Evolutionary conservation across 1,284 basidiomycete species (phyloP).

Genomic region (Microbotryomycetes sp.): DNA sequence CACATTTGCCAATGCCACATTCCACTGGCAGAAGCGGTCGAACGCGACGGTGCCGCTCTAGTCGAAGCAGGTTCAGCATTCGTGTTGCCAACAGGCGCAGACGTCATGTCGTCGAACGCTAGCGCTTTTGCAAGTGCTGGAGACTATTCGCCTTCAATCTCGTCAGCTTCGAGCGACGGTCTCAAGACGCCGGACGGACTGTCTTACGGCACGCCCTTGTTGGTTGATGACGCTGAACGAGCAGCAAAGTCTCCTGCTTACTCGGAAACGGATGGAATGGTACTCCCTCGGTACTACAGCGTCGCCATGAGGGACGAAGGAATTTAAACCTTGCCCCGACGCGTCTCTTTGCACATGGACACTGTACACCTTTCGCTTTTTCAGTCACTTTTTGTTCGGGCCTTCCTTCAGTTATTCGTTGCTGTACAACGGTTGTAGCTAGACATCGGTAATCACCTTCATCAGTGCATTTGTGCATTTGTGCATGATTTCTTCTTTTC

Average conservation of each 20-base stretch:
- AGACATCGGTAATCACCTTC: too few relatives aligned
- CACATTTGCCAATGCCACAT: conserved; percentile 2
- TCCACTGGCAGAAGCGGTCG: conserved; percentile 9
- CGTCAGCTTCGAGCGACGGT: not conserved
- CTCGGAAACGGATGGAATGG: not conserved
- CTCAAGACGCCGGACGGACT: not conserved
- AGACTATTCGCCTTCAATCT: not conserved
- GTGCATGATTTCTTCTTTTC: too few relatives aligned
- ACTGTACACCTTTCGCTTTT: too few relatives aligned
- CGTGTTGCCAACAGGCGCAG: not conserved
- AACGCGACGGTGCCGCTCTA: conserved; percentile 15
- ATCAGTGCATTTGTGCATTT: too few relatives aligned
- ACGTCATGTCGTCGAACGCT: not conserved
- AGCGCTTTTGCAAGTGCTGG: not conserved
- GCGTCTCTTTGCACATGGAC: not conserved
- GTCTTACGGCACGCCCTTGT: not conserved
- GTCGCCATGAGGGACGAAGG: not conserved
- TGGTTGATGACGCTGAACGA: not conserved
- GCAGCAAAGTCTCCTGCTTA: not conserved
- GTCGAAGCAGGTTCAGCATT: conserved; percentile 6
- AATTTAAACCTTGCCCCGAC: not conserved
- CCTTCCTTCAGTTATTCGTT: too few relatives aligned
- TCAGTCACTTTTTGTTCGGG: too few relatives aligned
- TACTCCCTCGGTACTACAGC: not conserved
- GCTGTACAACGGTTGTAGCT: too few relatives aligned